Conservation (phyloP, 192 early-diverging fungal genomes). For the Coemansia sp. region DNA sequence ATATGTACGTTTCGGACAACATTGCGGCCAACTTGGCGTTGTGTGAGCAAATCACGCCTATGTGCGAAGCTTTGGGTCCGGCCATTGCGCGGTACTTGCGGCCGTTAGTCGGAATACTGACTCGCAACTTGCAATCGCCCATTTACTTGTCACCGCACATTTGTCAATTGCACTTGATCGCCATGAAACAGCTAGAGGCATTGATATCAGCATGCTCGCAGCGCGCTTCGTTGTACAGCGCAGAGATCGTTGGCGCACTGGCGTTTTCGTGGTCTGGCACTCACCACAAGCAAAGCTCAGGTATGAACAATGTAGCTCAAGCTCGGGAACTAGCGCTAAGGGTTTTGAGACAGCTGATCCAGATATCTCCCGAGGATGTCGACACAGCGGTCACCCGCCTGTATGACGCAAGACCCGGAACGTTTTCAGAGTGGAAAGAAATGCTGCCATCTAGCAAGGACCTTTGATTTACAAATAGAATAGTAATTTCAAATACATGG, state of each 20-base stretch:
- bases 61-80: conserved; percentile 27
- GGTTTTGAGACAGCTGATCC: background rate
- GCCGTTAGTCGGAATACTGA: conserved; percentile 33
- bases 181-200: conserved; percentile 23
- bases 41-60: conserved; percentile 13
- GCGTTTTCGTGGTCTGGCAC: conserved; percentile 31
- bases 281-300: background rate
- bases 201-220: conserved; percentile 23
- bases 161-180: conserved; percentile 21
- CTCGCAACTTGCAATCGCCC: conserved; percentile 21
- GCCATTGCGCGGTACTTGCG: conserved; percentile 36
- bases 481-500: background rate
- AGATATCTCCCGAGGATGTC: background rate
- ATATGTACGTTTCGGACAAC: conserved; percentile 34
- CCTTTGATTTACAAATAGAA: background rate
- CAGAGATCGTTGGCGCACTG: conserved; percentile 36
- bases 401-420: background rate
- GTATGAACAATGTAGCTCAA: background rate
- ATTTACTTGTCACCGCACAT: conserved; percentile 15
- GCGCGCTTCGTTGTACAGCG: conserved; percentile 25
- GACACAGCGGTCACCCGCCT: conserved; percentile 9
- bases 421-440: conserved; percentile 12
- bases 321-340: background rate
- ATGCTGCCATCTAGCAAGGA: background rate
- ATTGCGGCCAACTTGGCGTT: conserved; percentile 20